phyloP scores from a whole-genome alignment of 805 yeast genomes.

The Kodamaea neixiangensis region DNA sequence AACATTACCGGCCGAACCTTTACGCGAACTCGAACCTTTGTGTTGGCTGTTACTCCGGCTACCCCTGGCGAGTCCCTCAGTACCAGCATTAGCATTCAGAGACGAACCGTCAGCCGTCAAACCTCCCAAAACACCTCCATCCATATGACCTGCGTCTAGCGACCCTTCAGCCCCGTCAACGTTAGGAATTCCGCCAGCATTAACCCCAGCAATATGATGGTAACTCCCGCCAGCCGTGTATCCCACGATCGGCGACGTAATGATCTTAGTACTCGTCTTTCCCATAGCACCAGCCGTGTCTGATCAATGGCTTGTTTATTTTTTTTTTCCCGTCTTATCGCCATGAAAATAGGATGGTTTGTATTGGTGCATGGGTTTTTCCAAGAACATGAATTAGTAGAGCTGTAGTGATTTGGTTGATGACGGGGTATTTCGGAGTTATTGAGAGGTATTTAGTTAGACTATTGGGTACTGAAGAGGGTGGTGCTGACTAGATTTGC shows the following conservation, averaged over 20 bases:
- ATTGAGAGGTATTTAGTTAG: too few species aligned
- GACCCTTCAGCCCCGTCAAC: constrained; percentile 1
- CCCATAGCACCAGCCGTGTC: constrained; percentile 8
- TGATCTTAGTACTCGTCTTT: constrained; percentile 9
- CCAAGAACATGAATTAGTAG: too few species aligned
- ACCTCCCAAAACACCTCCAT: neutral
- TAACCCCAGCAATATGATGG: constrained; percentile 5
- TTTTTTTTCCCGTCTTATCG: neutral
- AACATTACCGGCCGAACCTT: neutral
- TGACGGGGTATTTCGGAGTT: too few species aligned
- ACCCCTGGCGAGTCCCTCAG: neutral
- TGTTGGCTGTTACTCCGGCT: constrained; percentile 5
- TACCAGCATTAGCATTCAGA: neutral
- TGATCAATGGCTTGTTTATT: neutral
- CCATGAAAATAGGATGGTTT: neutral
- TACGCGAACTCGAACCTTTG: neutral
- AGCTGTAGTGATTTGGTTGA: too few species aligned
- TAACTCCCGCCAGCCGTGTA: constrained; percentile 1
- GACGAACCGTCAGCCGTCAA: neutral
- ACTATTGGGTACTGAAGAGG: too few species aligned
- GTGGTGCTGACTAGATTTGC: too few species aligned
- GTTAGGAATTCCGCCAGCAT: constrained; percentile 2
- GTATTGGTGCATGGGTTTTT: too few species aligned
- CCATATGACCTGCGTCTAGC: neutral
- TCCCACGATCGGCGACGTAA: constrained; percentile 10